These are phyloP conservation scores for Podospora sp. DNA, from an alignment of 495 filamentous ascomycete species.

Conservation along the genomic window DNA sequence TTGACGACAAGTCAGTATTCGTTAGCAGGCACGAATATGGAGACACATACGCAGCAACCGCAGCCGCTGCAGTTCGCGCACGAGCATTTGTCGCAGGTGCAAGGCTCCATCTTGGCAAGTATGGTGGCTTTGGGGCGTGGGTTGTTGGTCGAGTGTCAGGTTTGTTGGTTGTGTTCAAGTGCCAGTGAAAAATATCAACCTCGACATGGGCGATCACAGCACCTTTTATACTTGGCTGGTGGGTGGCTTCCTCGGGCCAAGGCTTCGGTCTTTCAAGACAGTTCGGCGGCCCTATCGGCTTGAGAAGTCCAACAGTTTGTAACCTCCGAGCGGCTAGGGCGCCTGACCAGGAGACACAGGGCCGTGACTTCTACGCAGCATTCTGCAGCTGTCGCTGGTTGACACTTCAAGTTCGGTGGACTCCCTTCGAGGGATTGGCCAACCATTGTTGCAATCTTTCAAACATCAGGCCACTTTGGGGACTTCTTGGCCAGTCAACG, in stretches of 20 bases:
- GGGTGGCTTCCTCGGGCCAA: not conserved
- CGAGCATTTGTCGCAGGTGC: conserved; percentile 31
- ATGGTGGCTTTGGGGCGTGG: conserved; percentile 21
- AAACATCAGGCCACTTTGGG: not conserved
- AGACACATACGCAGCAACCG: conserved; percentile 33
- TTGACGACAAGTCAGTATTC: not conserved
- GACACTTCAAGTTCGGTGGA: not conserved
- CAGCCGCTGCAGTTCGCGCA: conserved; percentile 30
- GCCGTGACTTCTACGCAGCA: not conserved
- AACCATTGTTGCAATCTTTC: not conserved
- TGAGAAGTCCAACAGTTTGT: not conserved
- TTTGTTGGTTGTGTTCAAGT: conserved; percentile 3
- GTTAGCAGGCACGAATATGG: not conserved
- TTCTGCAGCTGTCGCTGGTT: not conserved
- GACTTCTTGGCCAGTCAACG: not conserved
- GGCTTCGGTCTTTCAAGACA: not conserved
- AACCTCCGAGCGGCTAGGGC: not conserved
- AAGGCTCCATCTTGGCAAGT: conserved; percentile 17
- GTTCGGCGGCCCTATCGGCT: not conserved
- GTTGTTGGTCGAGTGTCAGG: not conserved
- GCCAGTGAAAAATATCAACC: not conserved
- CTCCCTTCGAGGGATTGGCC: not conserved
- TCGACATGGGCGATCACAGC: not conserved
- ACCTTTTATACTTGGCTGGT: not conserved
- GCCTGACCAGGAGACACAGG: not conserved